phyloP scores from a whole-genome alignment of 257 asterid species.

The Eucommia ulmoides region DNA sequence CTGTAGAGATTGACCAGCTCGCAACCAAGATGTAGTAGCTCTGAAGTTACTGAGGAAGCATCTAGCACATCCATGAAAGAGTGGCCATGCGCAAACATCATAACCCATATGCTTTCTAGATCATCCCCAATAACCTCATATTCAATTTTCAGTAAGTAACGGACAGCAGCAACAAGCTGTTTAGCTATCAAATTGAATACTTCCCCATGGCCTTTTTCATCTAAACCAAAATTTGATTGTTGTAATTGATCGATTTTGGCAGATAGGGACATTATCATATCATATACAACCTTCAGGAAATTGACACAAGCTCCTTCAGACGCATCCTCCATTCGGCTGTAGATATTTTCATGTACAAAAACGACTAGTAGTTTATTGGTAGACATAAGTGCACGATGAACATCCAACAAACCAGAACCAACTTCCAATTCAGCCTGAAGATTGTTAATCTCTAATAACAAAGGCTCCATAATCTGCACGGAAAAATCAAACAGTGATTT shows the following conservation, averaged over 20 bases:
- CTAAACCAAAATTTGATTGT: constrained; percentile 20
- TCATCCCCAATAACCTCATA: constrained; percentile 74
- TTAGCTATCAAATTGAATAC: constrained; percentile 36
- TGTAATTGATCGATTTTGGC: constrained; percentile 24
- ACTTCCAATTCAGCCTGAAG: constrained; percentile 26
- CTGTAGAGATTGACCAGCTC: constrained; percentile 64
- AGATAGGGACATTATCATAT: constrained; percentile 37
- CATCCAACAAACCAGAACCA: constrained; percentile 21
- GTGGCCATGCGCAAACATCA: constrained; percentile 38
- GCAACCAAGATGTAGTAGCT: constrained; percentile 53
- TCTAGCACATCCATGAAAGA: constrained; percentile 28
- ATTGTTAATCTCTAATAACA: constrained; percentile 36
- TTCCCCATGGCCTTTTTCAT: constrained; percentile 27
- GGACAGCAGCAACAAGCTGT: constrained; percentile 46
- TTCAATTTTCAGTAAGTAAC: constrained; percentile 59
- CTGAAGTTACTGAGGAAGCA: constrained; percentile 32
- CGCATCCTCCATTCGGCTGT: constrained; percentile 55
- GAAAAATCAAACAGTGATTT: constrained; percentile 52
- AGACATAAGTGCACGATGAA: constrained; percentile 41
- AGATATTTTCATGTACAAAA: constrained; percentile 44
- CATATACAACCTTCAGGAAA: constrained; percentile 55
- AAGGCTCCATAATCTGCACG: constrained; percentile 57
- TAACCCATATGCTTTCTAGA: constrained; percentile 64
- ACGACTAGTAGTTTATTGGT: constrained; percentile 44
- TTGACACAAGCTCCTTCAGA: constrained; percentile 62